phyloP scores from a whole-genome alignment of 495 filamentous ascomycete genomes.

The Podospora sp. region DNA sequence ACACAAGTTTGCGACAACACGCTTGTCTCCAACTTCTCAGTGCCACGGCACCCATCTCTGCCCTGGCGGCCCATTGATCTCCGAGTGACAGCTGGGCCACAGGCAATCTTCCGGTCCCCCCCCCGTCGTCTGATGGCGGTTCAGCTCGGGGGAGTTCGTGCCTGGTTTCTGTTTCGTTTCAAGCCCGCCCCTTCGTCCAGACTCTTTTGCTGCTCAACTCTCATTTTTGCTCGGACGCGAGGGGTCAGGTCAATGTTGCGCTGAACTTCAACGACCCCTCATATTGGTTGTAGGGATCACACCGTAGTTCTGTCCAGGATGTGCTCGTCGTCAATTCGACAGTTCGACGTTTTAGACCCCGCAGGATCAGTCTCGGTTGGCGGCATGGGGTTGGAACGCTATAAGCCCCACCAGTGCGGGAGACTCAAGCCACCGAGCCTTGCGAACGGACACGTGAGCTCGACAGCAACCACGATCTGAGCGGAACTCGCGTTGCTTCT shows the following conservation, averaged over 20 bases:
- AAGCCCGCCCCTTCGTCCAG: neutral
- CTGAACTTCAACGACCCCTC: neutral
- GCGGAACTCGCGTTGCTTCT: neutral
- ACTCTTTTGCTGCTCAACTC: neutral
- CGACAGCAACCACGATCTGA: neutral
- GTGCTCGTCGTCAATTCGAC: slow-evolving; percentile 1
- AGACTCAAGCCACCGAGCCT: neutral
- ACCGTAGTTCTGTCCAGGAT: neutral
- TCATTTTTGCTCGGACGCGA: neutral
- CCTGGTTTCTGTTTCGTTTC: slow-evolving; percentile 24
- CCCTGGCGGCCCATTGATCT: neutral
- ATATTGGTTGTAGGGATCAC: neutral
- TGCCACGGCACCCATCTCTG: neutral
- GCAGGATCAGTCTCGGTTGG: neutral
- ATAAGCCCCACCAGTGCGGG: neutral
- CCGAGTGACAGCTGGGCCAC: neutral
- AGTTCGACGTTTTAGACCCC: slow-evolving; percentile 3
- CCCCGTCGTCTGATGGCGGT: slow-evolving; percentile 3
- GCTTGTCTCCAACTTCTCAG: slow-evolving; percentile 2
- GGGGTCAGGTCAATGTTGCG: neutral
- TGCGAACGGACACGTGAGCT: neutral
- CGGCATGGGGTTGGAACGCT: neutral
- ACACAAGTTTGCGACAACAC: neutral
- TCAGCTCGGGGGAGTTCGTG: neutral
- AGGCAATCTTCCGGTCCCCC: neutral